Base-by-base conservation (phyloP, 164 flowering plant species). In the Santalum album region DNA sequence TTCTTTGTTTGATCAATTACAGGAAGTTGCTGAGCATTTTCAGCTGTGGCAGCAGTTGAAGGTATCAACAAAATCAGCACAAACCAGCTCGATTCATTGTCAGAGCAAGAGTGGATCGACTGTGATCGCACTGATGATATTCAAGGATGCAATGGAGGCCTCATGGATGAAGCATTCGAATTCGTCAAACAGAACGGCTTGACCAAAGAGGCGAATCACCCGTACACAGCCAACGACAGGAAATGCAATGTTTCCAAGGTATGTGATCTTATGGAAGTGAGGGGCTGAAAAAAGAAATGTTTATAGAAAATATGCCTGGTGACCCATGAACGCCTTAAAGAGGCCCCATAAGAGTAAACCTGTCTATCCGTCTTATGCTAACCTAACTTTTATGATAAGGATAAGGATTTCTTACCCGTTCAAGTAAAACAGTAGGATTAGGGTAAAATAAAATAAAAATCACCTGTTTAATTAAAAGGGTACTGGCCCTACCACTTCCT, bases 11-110 rank as follows among this genome's bases (percentile, higher is more conserved):
- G n/a, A n/a, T n/a, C n/a, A n/a, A 4, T 19, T 43, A 44, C 25
- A 60, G 64, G 64, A 20, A 24, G 50, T 40, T 62, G 65, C n/a
- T 57, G 56, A 51, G 66, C 66, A 22, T 63, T 62, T n/a, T 51
- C 66, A 18, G 36, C 66, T 12, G 52, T 63, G 17, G 61, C 66
- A 17, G 56, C 66, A 1, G 42, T 39, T 17, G 65, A 62, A 40
- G 65, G 59, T 10, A 36, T 55, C n/a, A 49, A 32, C 40, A 20
- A 55, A 12, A 26, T 49, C 9, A 34, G 16, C 34, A 60, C 53
- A 6, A 57, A 57, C 10, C 25, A 60, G 18, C 25, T 60, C 10
- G 18, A 53, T 19, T 60, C 57, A 7, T 17, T 60, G 21, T 59
- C 62, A 2, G 62, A 60, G 42, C 64, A 60, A 53, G 57, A 60